Base-by-base conservation (phyloP, 371 early-diverging fungal species). In the Furculomyces boomerangus region DNA sequence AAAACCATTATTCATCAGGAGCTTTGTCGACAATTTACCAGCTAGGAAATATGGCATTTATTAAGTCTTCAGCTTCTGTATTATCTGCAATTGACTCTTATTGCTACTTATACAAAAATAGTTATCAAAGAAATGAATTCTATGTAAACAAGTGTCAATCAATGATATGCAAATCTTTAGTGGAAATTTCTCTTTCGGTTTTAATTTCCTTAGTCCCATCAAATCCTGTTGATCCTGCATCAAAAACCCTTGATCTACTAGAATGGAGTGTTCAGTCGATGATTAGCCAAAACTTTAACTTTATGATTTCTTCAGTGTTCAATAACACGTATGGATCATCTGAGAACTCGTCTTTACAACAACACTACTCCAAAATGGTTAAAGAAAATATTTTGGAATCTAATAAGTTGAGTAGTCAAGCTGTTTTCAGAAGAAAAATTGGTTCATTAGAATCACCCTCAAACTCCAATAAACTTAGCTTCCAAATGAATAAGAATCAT, bases 151-250 rank as follows among this genome's bases (percentile, higher is more conserved):
- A 43, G 22, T 43, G 43, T 43, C 5, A 43, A 43, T 43, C 22
- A n/a, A 20, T 20, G 22, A 16, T 20, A 43, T 22, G 3, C 20
- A 47, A 48, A 10, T 74, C 68, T 0, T 49, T 35, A 14, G 45
- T 71, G 0, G 55, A 49, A 22, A 32, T 53, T 14, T 57, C 51
- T 5, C 30, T 55, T 18, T 50, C 61, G 7, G 35, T 61, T 39
- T 18, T 73, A 43, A 30, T 27, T n/a, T 22, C 58, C 8, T 50
- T 61, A 16, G 40, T 67, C 2, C 72, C 65, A 8, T 28, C 24
- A 16, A 55, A 63, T 24, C 58, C 68, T 0, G 64, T 71, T 1
- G 71, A 71, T 14, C 71, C 72, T 1, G 72, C 71, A 10, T 62
- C 67, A 20, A 59, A 59, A 50, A 59, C 63, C 0, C 32, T 22